Conservation (phyloP, 306 rosid species). For the Sicyos baderoa region DNA sequence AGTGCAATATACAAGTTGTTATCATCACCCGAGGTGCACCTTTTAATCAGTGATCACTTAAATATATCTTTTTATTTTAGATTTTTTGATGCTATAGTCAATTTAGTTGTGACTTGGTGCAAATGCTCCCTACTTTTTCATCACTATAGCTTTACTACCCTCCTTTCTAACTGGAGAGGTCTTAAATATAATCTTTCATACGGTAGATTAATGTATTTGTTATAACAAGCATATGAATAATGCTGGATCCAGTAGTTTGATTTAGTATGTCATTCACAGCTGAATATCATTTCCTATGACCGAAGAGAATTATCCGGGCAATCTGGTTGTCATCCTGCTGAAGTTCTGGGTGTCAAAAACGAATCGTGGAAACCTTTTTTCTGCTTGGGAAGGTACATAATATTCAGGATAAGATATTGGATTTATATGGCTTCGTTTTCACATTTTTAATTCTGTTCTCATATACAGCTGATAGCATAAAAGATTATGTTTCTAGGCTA, state of each 20-base stretch:
- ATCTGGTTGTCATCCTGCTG: constrained; percentile 57
- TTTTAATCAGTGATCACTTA: constrained; percentile 8
- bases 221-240: not conserved
- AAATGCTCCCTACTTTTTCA: too few species aligned
- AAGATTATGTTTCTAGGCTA: not conserved
- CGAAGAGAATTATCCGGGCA: constrained; percentile 79
- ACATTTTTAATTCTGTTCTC: not conserved
- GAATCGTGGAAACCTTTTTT: constrained; percentile 33
- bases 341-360: constrained; percentile 49
- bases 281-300: constrained; percentile 51
- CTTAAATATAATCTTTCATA: not conserved
- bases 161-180: too few species aligned
- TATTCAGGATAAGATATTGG: not conserved
- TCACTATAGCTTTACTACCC: too few species aligned
- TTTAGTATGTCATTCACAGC: constrained; percentile 32
- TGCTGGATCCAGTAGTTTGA: constrained; percentile 16
- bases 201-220: not conserved
- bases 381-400: constrained; percentile 41
- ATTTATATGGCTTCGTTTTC: constrained; percentile 1
- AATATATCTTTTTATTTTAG: not conserved
- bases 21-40: constrained; percentile 70
- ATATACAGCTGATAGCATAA: not conserved
- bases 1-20: constrained; percentile 85
- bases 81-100: too few species aligned
- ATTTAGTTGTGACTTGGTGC: too few species aligned